Evolutionary conservation across 2,329 filamentous ascomycete genomes (phyloP).

Genomic region (Stagonosporopsis tanaceti): DNA sequence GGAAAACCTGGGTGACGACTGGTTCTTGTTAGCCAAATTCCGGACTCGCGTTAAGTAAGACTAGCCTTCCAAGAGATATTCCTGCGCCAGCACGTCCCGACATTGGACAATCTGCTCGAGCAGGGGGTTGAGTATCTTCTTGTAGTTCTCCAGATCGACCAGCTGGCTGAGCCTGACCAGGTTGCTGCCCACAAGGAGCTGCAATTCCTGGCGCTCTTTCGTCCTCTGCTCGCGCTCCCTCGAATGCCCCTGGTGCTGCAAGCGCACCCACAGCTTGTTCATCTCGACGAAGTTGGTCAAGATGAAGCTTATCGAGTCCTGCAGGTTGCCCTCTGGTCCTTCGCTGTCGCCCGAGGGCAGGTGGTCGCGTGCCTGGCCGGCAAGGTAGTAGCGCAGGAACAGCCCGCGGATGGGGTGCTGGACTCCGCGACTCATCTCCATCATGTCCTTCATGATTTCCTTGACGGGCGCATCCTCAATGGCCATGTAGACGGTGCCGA

Average conservation of each 20-base stretch:
- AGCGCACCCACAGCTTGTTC: conserved; percentile 98
- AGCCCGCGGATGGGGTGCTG: conserved; percentile 96
- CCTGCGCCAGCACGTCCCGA: conserved; percentile 93
- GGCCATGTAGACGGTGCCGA: conserved; percentile 98
- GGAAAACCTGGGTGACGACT: conserved; percentile 98
- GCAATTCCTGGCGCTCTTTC: conserved; percentile 92
- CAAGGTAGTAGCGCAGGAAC: conserved; percentile 95
- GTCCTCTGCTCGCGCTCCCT: conserved; percentile 92
- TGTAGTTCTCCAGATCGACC: conserved; percentile 94
- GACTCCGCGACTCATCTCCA: conserved; percentile 99
- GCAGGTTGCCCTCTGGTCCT: conserved; percentile 91
- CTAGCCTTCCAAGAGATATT: conserved; percentile 86
- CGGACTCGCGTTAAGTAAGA: not conserved
- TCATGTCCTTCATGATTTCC: conserved; percentile 99
- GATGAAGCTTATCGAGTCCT: conserved; percentile 98
- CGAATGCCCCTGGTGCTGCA: conserved; percentile 97
- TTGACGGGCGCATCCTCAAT: conserved; percentile 98
- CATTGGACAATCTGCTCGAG: conserved; percentile 98
- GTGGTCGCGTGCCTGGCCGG: conserved; percentile 90
- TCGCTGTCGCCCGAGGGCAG: conserved; percentile 84
- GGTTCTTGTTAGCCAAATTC: conserved; percentile 34
- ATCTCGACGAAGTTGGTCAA: conserved; percentile 99
- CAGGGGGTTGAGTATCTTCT: conserved; percentile 86
- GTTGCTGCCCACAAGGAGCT: conserved; percentile 95
- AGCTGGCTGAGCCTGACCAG: conserved; percentile 93